These are phyloP conservation scores for Soucietia sequanensis DNA, from an alignment of 805 yeast genomes.

Conservation along the genomic window DNA sequence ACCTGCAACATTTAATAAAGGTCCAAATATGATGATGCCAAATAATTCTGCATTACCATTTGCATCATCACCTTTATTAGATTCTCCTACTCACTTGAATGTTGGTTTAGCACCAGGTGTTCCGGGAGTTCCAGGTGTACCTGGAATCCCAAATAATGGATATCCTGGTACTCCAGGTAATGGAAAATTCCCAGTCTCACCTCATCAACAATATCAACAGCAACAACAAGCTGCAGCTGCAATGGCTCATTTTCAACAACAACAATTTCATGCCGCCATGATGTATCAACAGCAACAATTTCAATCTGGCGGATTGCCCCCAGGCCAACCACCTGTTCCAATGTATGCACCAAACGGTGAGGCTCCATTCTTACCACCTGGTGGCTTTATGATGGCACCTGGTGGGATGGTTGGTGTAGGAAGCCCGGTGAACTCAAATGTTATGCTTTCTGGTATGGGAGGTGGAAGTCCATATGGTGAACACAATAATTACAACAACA, in stretches of 20 bases:
- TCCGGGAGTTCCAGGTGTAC: too few relatives aligned
- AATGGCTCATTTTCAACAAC: slow-evolving; percentile 37
- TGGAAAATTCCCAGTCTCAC: slow-evolving; percentile 21
- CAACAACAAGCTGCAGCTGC: slow-evolving; percentile 23
- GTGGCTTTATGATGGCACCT: slow-evolving; percentile 35
- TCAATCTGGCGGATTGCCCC: slow-evolving; percentile 28
- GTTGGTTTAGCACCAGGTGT: slow-evolving; percentile 16
- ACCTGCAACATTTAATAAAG: slow-evolving; percentile 17
- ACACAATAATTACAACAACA: slow-evolving; percentile 3
- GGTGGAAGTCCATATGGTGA: slow-evolving; percentile 8
- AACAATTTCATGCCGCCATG: slow-evolving; percentile 38
- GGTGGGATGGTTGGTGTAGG: slow-evolving; percentile 23
- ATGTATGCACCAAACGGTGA: slow-evolving; percentile 31
- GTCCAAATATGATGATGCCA: slow-evolving; percentile 15
- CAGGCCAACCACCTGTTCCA: slow-evolving; percentile 33
- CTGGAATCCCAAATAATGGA: slow-evolving; percentile 18
- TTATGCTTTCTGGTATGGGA: slow-evolving; percentile 17
- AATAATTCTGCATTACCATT: slow-evolving; percentile 20
- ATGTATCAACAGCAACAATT: slow-evolving; percentile 33
- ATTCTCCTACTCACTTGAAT: slow-evolving; percentile 16
- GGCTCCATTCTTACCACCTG: slow-evolving; percentile 32
- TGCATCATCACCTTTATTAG: slow-evolving; percentile 31
- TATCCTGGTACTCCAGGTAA: slow-evolving; percentile 9
- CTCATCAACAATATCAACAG: slow-evolving; percentile 27
- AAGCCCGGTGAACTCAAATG: slow-evolving; percentile 28